Conservation (phyloP, 2,329 filamentous ascomycete species). For the Beauveria sp. region DNA sequence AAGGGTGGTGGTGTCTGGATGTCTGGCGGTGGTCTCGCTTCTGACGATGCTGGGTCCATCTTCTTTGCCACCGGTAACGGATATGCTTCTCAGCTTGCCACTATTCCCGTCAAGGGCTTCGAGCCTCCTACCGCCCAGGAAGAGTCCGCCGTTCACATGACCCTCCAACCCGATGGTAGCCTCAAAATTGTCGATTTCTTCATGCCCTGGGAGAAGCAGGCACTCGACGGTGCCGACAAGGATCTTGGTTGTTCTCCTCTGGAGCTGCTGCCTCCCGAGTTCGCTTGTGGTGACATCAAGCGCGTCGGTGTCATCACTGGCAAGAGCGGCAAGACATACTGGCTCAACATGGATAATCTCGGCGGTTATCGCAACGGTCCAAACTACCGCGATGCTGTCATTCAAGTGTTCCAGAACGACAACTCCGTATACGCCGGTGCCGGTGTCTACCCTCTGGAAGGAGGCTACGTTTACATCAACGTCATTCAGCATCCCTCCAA, state of each 20-base stretch:
- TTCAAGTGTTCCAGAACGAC: slow-evolving; percentile 35
- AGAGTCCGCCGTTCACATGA: slow-evolving; percentile 38
- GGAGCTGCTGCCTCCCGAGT: slow-evolving; percentile 32
- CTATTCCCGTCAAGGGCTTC: slow-evolving; percentile 30
- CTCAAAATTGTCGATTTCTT: slow-evolving; percentile 44
- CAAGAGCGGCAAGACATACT: slow-evolving; percentile 43
- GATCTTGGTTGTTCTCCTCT: slow-evolving; percentile 41
- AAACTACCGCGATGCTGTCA: slow-evolving; percentile 31
- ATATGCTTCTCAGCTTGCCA: slow-evolving; percentile 31
- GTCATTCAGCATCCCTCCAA: slow-evolving; percentile 46
- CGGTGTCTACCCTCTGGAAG: slow-evolving; percentile 40
- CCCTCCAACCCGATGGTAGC: slow-evolving; percentile 31
- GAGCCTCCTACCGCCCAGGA: slow-evolving; percentile 34
- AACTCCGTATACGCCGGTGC: slow-evolving; percentile 40
- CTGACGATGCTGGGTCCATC: slow-evolving; percentile 31
- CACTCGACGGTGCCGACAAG: slow-evolving; percentile 41
- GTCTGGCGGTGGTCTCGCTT: slow-evolving; percentile 31
- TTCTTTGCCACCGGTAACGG: slow-evolving; percentile 33
- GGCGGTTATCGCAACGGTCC: slow-evolving; percentile 32
- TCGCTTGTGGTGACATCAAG: slow-evolving; percentile 34
- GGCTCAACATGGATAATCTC: slow-evolving; percentile 32
- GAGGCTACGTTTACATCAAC: slow-evolving; percentile 41
- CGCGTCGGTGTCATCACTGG: slow-evolving; percentile 42
- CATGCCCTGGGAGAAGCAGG: slow-evolving; percentile 44
- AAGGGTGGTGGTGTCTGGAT: slow-evolving; percentile 38